Evolutionary conservation across 2,329 filamentous ascomycete species (phyloP).

Genomic region (Cyphellophora attinorum): DNA sequence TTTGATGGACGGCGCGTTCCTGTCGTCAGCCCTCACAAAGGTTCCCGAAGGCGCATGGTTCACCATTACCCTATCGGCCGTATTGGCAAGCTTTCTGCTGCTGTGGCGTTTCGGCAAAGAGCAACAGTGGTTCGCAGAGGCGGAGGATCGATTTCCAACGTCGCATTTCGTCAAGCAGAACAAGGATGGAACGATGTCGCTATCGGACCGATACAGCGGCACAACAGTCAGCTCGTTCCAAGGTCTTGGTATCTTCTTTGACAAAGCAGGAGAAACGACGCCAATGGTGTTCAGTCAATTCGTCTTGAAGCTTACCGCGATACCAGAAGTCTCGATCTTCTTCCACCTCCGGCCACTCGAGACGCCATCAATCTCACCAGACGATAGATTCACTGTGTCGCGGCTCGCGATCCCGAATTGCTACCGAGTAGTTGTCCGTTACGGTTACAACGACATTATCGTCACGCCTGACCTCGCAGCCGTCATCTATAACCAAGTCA

Average conservation of each 20-base stretch:
- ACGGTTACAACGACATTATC: conserved; percentile 65
- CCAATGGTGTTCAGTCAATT: conserved; percentile 65
- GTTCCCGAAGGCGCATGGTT: conserved; percentile 73
- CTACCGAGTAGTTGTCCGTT: conserved; percentile 59
- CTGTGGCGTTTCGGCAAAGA: conserved; percentile 75
- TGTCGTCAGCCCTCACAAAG: conserved; percentile 61
- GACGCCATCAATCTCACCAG: conserved; percentile 44
- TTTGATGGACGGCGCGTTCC: conserved; percentile 58
- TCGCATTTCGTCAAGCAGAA: conserved; percentile 23
- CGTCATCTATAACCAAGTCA: conserved; percentile 51
- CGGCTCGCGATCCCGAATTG: conserved; percentile 46
- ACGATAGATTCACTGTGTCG: conserved; percentile 39
- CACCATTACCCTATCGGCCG: conserved; percentile 54
- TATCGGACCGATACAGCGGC: conserved; percentile 30
- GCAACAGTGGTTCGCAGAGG: conserved; percentile 63
- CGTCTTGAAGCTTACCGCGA: conserved; percentile 57
- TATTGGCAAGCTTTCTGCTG: conserved; percentile 57
- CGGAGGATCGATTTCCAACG: conserved; percentile 47
- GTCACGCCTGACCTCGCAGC: conserved; percentile 54
- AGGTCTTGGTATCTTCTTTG: conserved; percentile 65
- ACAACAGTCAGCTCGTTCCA: conserved; percentile 37
- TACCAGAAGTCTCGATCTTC: conserved; percentile 61
- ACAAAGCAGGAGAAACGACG: conserved; percentile 58
- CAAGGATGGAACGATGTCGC: conserved; percentile 19
- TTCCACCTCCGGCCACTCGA: conserved; percentile 61